Evolutionary conservation across 2,329 filamentous ascomycete species (phyloP), one percentile per base, ranked within the genome.

Genomic region (Alternaria sp.): DNA sequence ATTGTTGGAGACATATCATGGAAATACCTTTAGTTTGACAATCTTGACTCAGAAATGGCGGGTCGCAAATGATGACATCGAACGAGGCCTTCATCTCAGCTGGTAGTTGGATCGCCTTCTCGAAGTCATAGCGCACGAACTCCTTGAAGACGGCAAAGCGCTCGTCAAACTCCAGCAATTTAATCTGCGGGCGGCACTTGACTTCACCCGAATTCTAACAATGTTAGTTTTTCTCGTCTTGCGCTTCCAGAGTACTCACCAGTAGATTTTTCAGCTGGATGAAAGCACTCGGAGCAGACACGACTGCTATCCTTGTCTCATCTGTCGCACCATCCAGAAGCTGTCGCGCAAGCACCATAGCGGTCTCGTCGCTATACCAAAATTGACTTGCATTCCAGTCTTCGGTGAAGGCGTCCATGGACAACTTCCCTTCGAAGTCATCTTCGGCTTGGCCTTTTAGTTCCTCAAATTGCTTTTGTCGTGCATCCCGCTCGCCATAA

Each of bases 381-480:
- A 96, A 96, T 80, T 95, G 92, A 65, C 88, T 91, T 73, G 90
- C 87, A 74, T 94, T 92, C 92, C 92, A 96, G 78, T 95, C 90
- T 79, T 95, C 92, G 1, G 85, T 84, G 72, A 95, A 96, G 1
- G 86, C 83, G 28, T 91, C 88, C 87, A 95, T 95, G 44, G 81
- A 85, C 32, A 87, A 69, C 49, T 79, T 79, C 21, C 78, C 76
- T 11, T 81, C 77, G 62, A 84, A 83, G 13, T 85, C 83, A 50
- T 86, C 81, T 74, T 91, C 89, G 1, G 89, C 88, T 36, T 85
- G 83, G 11, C 83, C 81, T 79, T 89, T 89, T 56, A 95, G 82
- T 65, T 88, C 85, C 76, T 91, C 88, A 69, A 95, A 93, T 54
- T 87, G 86, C 72, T 89, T 87, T 62, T 85, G 83, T 61, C 87